Conservation (phyloP, 1,139 yeast genomes). For the Blastobotrys apis region DNA sequence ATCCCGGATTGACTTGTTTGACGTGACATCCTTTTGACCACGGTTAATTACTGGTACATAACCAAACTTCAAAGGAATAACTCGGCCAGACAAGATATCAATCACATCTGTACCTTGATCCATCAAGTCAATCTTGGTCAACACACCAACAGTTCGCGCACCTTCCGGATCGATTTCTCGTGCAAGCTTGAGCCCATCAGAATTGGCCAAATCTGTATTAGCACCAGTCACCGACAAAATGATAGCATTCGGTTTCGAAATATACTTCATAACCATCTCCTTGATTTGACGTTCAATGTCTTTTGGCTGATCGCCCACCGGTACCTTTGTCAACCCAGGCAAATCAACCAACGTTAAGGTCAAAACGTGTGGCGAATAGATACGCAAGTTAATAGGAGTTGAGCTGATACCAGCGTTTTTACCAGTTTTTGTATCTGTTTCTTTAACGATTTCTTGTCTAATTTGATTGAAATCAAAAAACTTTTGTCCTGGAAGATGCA, state of each 20-base stretch:
- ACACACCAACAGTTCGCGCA: conserved; percentile 89
- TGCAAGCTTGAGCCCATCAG: conserved; percentile 94
- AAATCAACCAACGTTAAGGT: conserved; percentile 94
- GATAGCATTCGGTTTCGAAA: conserved; percentile 94
- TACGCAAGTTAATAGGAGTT: conserved; percentile 87
- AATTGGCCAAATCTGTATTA: conserved; percentile 94
- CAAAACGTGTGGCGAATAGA: conserved; percentile 92
- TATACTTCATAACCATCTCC: conserved; percentile 91
- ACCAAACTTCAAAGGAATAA: conserved; percentile 91
- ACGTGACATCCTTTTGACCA: conserved; percentile 94
- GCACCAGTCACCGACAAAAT: conserved; percentile 95
- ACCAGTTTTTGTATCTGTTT: conserved; percentile 93
- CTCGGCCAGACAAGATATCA: conserved; percentile 93
- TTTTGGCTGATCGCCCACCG: conserved; percentile 99
- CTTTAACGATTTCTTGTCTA: conserved; percentile 83
- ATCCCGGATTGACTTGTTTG: conserved; percentile 78
- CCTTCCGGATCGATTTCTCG: conserved; percentile 99
- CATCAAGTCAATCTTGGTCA: conserved; percentile 96
- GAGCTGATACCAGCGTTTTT: conserved; percentile 89
- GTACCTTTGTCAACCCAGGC: conserved; percentile 97
- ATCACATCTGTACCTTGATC: conserved; percentile 98
- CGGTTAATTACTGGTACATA: conserved; percentile 97
- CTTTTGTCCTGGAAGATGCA: conserved; percentile 86
- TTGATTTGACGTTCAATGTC: conserved; percentile 93
- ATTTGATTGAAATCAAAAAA: conserved; percentile 88